A percentile compares a stretch with the other conserved stretches of the same genome.
Conservation (phyloP, 495 filamentous ascomycete genomes). For the Neurospora sp. region DNA sequence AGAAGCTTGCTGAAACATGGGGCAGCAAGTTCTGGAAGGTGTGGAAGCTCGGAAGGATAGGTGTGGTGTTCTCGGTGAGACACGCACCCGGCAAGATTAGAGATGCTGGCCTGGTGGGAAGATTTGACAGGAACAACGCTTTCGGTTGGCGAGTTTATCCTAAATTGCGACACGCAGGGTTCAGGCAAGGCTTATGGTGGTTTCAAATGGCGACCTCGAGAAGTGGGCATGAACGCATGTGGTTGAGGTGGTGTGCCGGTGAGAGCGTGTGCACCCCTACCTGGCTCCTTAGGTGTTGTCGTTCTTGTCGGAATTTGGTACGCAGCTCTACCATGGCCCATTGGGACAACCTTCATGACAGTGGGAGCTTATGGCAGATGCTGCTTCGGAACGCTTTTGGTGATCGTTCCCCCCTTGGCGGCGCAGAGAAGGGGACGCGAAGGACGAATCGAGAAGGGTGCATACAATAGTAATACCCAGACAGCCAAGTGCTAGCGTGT, state of each 20-base stretch:
- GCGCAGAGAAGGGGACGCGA: neutral
- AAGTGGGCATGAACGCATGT: neutral
- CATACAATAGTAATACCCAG: neutral
- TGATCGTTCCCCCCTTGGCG: neutral
- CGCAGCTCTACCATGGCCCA: too few species aligned
- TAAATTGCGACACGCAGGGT: constrained; percentile 17
- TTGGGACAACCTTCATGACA: too few species aligned
- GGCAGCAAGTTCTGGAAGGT: neutral
- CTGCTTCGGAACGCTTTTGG: too few species aligned
- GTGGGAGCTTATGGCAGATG: too few species aligned
- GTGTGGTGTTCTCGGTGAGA: neutral
- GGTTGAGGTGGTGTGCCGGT: neutral
- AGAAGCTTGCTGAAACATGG: neutral
- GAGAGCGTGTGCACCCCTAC: too few species aligned
- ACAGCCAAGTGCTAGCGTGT: neutral
- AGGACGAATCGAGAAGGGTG: neutral
- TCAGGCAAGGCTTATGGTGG: constrained; percentile 10
- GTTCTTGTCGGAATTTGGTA: too few species aligned
- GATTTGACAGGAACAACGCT: constrained; percentile 17
- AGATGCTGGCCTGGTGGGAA: neutral
- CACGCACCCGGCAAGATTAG: neutral
- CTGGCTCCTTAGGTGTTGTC: too few species aligned
- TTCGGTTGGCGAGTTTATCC: constrained; percentile 23
- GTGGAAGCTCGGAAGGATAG: neutral
- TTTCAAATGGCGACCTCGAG: neutral